Evolutionary conservation across 305 asterid species (phyloP).

Genomic region (Fraxinus platypoda): DNA sequence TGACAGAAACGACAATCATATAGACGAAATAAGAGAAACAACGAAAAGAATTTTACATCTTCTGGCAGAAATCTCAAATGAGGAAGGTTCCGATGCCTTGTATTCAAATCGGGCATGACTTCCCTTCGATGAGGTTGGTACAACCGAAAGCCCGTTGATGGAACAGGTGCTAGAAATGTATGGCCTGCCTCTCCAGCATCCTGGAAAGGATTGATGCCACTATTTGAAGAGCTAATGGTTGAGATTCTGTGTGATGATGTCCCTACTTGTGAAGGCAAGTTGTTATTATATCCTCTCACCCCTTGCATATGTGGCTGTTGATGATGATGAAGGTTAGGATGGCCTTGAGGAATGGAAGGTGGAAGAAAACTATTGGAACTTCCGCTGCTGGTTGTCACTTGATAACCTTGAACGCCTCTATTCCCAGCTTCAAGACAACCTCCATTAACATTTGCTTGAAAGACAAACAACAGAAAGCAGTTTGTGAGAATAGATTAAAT

Average conservation of each 20-base stretch:
- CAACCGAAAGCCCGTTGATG: constrained; percentile 60
- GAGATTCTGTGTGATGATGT: constrained; percentile 50
- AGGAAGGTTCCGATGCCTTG: constrained; percentile 11
- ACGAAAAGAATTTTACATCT: constrained; percentile 38
- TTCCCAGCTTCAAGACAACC: constrained; percentile 49
- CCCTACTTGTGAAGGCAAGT: constrained; percentile 53
- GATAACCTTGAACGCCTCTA: constrained; percentile 59
- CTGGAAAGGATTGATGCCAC: constrained; percentile 42
- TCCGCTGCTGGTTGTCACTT: constrained; percentile 37
- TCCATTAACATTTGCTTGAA: constrained; percentile 36
- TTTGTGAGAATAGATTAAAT: constrained; percentile 14
- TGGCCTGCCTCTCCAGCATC: constrained; percentile 47
- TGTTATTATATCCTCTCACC: constrained; percentile 50
- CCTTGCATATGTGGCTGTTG: constrained; percentile 55
- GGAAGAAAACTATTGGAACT: constrained; percentile 47
- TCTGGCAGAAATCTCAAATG: constrained; percentile 42
- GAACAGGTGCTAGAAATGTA: constrained; percentile 56
- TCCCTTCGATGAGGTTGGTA: constrained; percentile 71
- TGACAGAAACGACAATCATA: not conserved
- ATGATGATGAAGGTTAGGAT: constrained; percentile 43
- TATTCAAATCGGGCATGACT: constrained; percentile 37
- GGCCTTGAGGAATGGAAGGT: constrained; percentile 59
- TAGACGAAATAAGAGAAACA: constrained; percentile 1
- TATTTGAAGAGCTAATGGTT: constrained; percentile 31
- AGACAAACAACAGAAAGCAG: constrained; percentile 9